These are phyloP conservation scores for Leucosporidium yakuticum DNA, from an alignment of 768 basidiomycete genomes.

Conservation along the genomic window DNA sequence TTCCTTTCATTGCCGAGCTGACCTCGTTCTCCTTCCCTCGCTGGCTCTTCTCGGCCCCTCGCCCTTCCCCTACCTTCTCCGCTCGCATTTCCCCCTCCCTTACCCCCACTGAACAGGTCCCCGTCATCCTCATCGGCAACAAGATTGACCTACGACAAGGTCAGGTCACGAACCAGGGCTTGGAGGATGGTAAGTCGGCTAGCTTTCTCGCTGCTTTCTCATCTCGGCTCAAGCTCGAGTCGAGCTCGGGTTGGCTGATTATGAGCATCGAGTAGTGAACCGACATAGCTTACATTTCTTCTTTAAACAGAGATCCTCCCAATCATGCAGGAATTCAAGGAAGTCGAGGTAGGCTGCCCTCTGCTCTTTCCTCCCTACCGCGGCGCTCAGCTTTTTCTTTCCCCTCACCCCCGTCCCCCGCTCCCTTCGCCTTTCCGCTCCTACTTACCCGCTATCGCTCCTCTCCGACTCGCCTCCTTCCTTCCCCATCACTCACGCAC, in stretches of 20 bases:
- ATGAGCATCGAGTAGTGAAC: neutral
- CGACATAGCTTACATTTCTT: neutral
- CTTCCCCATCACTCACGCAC: neutral
- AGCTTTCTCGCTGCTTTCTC: neutral
- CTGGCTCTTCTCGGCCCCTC: neutral
- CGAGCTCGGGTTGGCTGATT: neutral
- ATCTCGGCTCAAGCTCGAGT: neutral
- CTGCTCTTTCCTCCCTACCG: too few relatives aligned
- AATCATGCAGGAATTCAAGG: slow-evolving; percentile 98
- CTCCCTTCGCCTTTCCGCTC: neutral
- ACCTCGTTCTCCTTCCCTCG: too few relatives aligned
- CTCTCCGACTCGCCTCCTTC: too few relatives aligned
- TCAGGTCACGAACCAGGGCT: slow-evolving; percentile 83
- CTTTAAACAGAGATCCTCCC: slow-evolving; percentile 62
- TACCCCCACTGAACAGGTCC: too few relatives aligned
- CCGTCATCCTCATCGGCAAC: slow-evolving; percentile 94
- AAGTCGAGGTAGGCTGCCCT: slow-evolving; percentile 22
- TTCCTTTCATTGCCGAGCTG: neutral
- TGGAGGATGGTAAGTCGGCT: slow-evolving; percentile 60
- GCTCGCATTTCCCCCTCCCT: too few relatives aligned
- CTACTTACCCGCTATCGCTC: neutral
- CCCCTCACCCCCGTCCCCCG: slow-evolving; percentile 3
- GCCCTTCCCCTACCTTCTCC: neutral
- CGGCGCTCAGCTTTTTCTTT: neutral
- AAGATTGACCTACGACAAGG: slow-evolving; percentile 95